phyloP scores from a whole-genome alignment of 257 asterid species.

The Gynochthodes officinalis region DNA sequence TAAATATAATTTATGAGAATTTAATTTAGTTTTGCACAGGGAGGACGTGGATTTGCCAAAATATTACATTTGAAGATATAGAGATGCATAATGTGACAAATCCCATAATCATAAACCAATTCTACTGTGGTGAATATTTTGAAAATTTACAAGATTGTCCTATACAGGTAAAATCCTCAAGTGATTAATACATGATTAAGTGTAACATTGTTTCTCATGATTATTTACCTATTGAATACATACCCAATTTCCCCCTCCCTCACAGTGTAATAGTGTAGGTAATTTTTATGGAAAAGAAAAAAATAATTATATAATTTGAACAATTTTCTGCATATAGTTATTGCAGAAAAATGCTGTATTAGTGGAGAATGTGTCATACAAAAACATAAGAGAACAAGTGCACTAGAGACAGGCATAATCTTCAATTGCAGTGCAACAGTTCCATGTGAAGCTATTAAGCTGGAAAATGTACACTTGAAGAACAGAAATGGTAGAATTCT shows the following conservation, averaged over 20 bases:
- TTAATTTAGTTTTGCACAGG: background rate
- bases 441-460: conserved; percentile 54
- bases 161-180: background rate
- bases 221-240: too few species aligned
- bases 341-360: conserved; percentile 71
- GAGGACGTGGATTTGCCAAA: conserved; percentile 7
- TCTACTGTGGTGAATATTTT: conserved; percentile 1
- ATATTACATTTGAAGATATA: conserved; percentile 1
- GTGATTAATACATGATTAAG: too few species aligned
- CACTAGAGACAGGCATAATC: conserved; percentile 48
- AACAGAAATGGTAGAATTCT: background rate
- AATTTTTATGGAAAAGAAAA: too few species aligned
- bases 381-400: conserved; percentile 66
- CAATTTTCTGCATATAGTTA: background rate
- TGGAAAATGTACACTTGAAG: conserved; percentile 46
- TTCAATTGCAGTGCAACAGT: conserved; percentile 60
- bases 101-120: conserved; percentile 2
- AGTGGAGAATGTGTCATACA: conserved; percentile 56
- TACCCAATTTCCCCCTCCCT: too few species aligned
- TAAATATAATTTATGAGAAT: too few species aligned
- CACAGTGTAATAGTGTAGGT: too few species aligned
- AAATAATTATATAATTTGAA: too few species aligned
- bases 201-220: too few species aligned
- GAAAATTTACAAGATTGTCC: background rate
- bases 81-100: conserved; percentile 3